These are phyloP conservation scores for Ambrosiella cleistominuta DNA, from an alignment of 2,329 filamentous ascomycete genomes.

Conservation along the genomic window DNA sequence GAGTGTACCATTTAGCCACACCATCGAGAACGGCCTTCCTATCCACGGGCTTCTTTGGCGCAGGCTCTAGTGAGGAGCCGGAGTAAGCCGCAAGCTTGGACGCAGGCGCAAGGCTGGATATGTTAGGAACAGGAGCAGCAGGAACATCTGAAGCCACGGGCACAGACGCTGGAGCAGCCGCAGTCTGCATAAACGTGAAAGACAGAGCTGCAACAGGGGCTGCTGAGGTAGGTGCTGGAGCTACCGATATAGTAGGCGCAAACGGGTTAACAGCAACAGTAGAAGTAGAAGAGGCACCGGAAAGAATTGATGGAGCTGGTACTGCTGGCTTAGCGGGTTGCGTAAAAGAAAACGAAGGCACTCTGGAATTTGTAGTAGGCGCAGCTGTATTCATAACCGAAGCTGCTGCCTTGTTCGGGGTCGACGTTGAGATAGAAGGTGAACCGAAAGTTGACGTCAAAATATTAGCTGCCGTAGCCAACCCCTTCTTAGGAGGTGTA, in stretches of 20 bases:
- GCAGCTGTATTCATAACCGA: background rate
- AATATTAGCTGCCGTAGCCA: background rate
- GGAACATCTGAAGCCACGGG: background rate
- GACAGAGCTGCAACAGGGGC: background rate
- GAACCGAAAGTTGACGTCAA: background rate
- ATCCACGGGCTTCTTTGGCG: conserved; percentile 1
- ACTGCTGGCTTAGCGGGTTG: background rate
- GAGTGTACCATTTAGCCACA: conserved; percentile 37
- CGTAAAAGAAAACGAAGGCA: background rate
- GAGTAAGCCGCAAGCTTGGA: conserved; percentile 9
- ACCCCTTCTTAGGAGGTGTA: background rate
- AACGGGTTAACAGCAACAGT: background rate
- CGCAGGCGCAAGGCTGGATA: background rate
- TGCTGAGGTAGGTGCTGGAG: background rate
- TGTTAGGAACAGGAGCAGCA: background rate
- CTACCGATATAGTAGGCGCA: background rate
- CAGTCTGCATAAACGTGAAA: background rate
- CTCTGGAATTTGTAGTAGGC: too few species aligned
- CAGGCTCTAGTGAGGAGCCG: background rate
- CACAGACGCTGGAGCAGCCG: too few species aligned
- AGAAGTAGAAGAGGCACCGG: background rate
- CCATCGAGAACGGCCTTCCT: conserved; percentile 22
- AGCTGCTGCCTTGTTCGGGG: background rate
- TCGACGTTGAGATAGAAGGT: background rate
- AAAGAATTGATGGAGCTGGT: background rate